Conservation (phyloP, 805 yeast species). For the Yarrowia porcina region DNA sequence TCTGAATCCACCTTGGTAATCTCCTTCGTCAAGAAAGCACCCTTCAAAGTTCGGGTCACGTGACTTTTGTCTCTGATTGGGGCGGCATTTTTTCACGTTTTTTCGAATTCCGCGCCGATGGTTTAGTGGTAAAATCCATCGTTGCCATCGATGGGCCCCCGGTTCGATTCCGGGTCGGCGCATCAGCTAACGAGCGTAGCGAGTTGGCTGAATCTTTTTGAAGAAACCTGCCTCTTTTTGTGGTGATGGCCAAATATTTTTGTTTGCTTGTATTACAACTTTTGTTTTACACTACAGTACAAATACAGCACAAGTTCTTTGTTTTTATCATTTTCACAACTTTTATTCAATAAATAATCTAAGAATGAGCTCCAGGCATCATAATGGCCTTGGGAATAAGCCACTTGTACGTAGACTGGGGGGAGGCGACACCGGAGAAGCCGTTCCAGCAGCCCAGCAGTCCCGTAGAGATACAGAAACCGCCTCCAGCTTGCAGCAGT, state of each 20-base stretch:
- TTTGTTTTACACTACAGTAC: too few relatives aligned
- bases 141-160: slow-evolving; percentile 24
- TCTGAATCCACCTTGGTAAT: too few relatives aligned
- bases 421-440: slow-evolving; percentile 57
- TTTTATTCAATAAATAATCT: neutral
- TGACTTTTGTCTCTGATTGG: too few relatives aligned
- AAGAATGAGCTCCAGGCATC: slow-evolving; percentile 21
- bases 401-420: slow-evolving; percentile 42
- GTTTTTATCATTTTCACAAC: neutral
- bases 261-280: too few relatives aligned
- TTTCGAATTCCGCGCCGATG: neutral
- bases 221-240: too few relatives aligned
- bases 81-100: too few relatives aligned
- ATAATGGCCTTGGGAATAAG: slow-evolving; percentile 19
- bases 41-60: neutral
- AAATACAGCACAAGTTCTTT: too few relatives aligned
- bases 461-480: slow-evolving; percentile 54
- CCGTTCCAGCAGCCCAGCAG: slow-evolving; percentile 59
- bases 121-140: slow-evolving; percentile 21
- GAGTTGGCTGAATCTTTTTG: too few relatives aligned
- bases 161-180: slow-evolving; percentile 24
- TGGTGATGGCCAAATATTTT: too few relatives aligned
- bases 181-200: too few relatives aligned
- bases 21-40: too few relatives aligned
- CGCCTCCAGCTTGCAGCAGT: slow-evolving; percentile 55